These are phyloP conservation scores for Pseudogymnoascus destructans DNA, from an alignment of 2,329 filamentous ascomycete genomes.

Conservation along the genomic window DNA sequence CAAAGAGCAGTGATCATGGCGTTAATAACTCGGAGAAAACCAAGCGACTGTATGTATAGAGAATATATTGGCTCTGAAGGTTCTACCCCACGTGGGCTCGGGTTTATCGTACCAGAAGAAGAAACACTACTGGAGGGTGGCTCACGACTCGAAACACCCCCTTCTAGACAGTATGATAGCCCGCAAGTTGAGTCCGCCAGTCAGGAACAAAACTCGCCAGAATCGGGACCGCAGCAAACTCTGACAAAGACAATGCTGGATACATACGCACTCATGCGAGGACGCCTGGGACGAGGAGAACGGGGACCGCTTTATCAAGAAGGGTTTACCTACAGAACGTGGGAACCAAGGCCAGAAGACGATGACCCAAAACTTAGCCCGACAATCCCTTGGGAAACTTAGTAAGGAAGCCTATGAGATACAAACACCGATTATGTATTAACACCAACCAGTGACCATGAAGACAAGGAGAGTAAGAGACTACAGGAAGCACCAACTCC, in stretches of 20 bases:
- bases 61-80: background rate
- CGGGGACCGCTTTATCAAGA: background rate
- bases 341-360: background rate
- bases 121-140: background rate
- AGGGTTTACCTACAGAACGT: background rate
- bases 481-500: background rate
- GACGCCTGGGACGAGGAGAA: background rate
- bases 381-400: background rate
- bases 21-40: background rate
- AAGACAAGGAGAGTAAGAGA: background rate
- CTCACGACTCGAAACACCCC: background rate
- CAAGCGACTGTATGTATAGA: background rate
- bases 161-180: background rate
- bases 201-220: background rate
- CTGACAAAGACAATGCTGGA: background rate
- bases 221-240: background rate
- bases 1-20: background rate
- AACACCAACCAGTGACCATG: background rate
- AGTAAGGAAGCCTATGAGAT: background rate
- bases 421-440: background rate
- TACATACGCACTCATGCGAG: constrained; percentile 4
- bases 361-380: background rate
- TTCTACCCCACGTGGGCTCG: background rate
- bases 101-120: background rate
- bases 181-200: background rate